Base-by-base conservation (phyloP, 2,329 filamentous ascomycete species). In the Cordyceps militaris region DNA sequence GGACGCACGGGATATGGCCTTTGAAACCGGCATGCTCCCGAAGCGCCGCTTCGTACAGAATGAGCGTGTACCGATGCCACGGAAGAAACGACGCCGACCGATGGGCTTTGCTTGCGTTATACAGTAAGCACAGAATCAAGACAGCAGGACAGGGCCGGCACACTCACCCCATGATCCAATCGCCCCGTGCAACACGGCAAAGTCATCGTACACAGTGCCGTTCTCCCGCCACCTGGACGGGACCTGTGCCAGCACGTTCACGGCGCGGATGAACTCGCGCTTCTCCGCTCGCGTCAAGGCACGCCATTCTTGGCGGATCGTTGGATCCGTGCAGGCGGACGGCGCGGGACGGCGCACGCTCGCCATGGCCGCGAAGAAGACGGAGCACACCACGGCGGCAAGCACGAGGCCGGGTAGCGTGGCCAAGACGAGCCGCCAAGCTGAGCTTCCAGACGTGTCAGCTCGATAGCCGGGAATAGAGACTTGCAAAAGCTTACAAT, bases 161-260 rank as follows among this genome's bases (percentile, higher is more conserved):
- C n/a, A n/a, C 43, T 34, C 26, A 59, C 57, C 46, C 57, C 57
- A 59, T 6, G 57, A 59, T 38, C 51, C 57, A 10, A 59, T 56
- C 1, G 43, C 57, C 44, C 24, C 57, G 28, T 59, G 57, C 8
- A 59, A 32, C 9, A 53, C 26, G 11, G 57, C 57, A 38, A 59
- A 42, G 14, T 56, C 57, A 14, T 59, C 51, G 32, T 59, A 56
- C 1, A 56, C 28, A 10, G 57, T 56, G n/a, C 32, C 40, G 36
- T 50, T 56, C 3, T 23, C 36, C n/a, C 48, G 51, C 51, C 44
- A 38, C 14, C 49, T 44, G 2, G 47, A 49, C 1, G 30, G 47
- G n/a, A 24, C 21, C 11, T 49, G 6, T 36, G 30, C 47, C 11
- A 49, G 7, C 5, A 1, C 10, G 24, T 36, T 49, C 1, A 59